Base-by-base conservation (phyloP, 345 rosid species). In the Cardamine resedifolia region DNA sequence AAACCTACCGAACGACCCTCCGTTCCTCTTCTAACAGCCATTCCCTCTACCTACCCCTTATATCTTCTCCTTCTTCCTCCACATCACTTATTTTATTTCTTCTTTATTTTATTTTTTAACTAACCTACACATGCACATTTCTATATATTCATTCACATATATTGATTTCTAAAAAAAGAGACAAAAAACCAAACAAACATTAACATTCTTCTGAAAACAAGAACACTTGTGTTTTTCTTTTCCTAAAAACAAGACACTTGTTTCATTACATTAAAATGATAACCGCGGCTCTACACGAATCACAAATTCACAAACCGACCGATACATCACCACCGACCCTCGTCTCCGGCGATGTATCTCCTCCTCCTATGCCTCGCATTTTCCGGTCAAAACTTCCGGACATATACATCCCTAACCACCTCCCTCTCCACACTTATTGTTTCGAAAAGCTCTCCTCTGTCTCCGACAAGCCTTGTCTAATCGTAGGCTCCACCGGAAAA, bases 301-400 rank as follows among this genome's bases (percentile, higher is more conserved):
- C 66, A 1, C 71, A 70, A 16, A 64, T 64, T 39, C 76, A 64
- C 30, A 49, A 70, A 76, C 79, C 71, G n/a, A 66, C 58, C 3
- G 79, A 63, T 64, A 28, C 60, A 2, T 11, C 65, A 21, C 5
- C 65, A 31, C 5, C 76, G 8, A 14, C 73, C 62, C 56, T 47
- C 43, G 39, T 72, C 71, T 55, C 60, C 34, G 62, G 7, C 67
- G 68, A 23, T 33, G 72, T 5, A 1, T 4, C 16, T 4, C 21
- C 49, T 5, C 43, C 78, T 8, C 64, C 71, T 10, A 38, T 61
- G 0, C 67, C 80, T 26, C 82, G 63, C 21, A 59, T 91, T 65
- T 94, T 94, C 89, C 77, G 85, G 48, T 94, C 98, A 1, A 94
- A 83, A 64, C 82, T 94, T 2, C 92, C 96, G 0, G 96, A 88